These are phyloP conservation scores for Amanita rubescens DNA, from an alignment of 768 basidiomycete genomes.

Conservation along the genomic window DNA sequence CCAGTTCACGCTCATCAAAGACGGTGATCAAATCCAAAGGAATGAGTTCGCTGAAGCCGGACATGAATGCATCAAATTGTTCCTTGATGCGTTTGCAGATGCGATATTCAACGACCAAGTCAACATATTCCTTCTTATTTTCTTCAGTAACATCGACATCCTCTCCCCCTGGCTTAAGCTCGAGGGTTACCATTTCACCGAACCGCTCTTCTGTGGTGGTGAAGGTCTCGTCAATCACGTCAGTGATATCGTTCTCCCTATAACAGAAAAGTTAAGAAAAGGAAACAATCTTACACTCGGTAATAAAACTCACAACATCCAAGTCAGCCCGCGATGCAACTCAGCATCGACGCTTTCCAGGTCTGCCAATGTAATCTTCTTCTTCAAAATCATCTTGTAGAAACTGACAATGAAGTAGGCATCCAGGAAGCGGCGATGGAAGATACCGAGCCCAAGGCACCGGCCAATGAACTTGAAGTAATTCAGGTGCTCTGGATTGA, in stretches of 20 bases:
- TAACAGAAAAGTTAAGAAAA: not conserved
- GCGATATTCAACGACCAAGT: slow-evolving; percentile 90
- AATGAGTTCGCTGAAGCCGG: slow-evolving; percentile 99
- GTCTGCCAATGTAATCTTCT: slow-evolving; percentile 91
- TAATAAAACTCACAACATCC: slow-evolving; percentile 85
- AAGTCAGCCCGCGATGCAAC: slow-evolving; percentile 88
- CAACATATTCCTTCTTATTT: slow-evolving; percentile 99
- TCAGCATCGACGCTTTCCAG: slow-evolving; percentile 97
- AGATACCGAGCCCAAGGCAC: slow-evolving; percentile 91
- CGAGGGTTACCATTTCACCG: slow-evolving; percentile 96
- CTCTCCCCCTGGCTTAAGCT: slow-evolving; percentile 83
- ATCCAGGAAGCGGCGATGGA: slow-evolving; percentile 98
- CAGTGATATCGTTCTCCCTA: slow-evolving; percentile 97
- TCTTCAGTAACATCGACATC: slow-evolving; percentile 89
- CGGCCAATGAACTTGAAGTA: slow-evolving; percentile 99
- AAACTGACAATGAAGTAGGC: slow-evolving; percentile 99
- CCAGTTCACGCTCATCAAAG: slow-evolving; percentile 96
- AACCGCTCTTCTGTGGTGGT: slow-evolving; percentile 96
- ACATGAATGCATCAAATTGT: slow-evolving; percentile 99
- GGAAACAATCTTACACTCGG: not conserved
- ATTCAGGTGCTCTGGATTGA: slow-evolving; percentile 98
- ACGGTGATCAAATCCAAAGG: slow-evolving; percentile 97
- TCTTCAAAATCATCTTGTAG: slow-evolving; percentile 99
- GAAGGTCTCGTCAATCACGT: slow-evolving; percentile 96
- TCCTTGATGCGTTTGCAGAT: slow-evolving; percentile 97